Base-by-base conservation (phyloP, 495 filamentous ascomycete genomes). In the Geoglossum glabrum region DNA sequence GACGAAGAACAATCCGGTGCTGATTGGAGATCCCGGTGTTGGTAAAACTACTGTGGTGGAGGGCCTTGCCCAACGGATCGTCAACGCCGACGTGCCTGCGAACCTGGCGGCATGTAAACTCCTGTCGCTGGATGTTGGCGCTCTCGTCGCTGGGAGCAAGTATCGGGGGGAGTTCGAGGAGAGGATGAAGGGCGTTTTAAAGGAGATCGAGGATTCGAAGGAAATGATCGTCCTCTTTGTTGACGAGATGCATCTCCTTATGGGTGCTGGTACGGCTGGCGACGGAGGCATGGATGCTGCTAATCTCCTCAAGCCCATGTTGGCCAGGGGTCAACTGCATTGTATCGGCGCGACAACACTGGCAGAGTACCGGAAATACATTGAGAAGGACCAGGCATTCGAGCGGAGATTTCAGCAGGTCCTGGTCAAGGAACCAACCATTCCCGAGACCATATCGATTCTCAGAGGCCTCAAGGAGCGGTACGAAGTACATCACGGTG, bases 241-340 rank as follows among this genome's bases (percentile, higher is more conserved):
- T 61, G 92, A 98, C 66, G 92, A 98, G 65, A 98, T 98, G 54
- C 92, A 98, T 73, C 79, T 98, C 19, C 80, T 98, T 56, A 98
- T 98, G 92, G 92, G 92, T 36, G 92, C 92, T 59, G 92, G 92
- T 40, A 78, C 86, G 31, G 85, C 81, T 59, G 92, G 92, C 49
- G 92, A 98, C 67, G 92, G 92, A 54, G 92, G 92, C 57, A 98
- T 98, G 92, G 92, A 98, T 64, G 93, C 92, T 27, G 92, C 92
- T 63, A 98, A 98, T 67, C 71, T 98, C 47, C 77, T 98, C 61
- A 98, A 98, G 74, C 92, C 89, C 6, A 95, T 96, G 86, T 77
- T 97, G 58, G 92, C 92, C 57, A 80, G 92, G 65, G 92, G 92
- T 23, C 90, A 97, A 67, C 75, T 98, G 55, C 92, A 98, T 74